Evolutionary conservation across 2,329 filamentous ascomycete genomes (phyloP).

Genomic region (Lizonia empirigonia): DNA sequence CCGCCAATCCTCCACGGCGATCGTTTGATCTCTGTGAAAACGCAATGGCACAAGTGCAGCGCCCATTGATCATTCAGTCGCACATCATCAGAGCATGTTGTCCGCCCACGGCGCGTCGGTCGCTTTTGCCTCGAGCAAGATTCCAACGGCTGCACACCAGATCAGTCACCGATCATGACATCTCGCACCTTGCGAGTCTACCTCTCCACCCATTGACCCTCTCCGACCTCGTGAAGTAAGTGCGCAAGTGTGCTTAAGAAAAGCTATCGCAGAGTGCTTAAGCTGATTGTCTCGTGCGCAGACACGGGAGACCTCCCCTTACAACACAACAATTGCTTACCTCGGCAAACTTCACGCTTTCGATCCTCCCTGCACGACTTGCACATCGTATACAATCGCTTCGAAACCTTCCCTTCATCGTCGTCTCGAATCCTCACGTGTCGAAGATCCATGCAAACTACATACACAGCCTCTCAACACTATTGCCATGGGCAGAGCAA

Average conservation of each 20-base stretch:
- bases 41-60: constrained; percentile 40
- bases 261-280: not conserved
- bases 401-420: constrained; percentile 93
- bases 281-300: constrained; percentile 38
- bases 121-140: constrained; percentile 24
- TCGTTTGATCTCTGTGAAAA: not conserved
- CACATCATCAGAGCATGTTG: constrained; percentile 44
- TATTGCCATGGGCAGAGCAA: constrained; percentile 80
- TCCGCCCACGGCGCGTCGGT: constrained; percentile 28
- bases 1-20: not conserved
- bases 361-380: constrained; percentile 86
- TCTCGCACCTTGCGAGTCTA: constrained; percentile 76
- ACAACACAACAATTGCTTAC: constrained; percentile 79
- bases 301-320: constrained; percentile 82
- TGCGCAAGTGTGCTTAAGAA: too few relatives aligned
- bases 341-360: constrained; percentile 95
- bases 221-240: constrained; percentile 84
- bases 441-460: constrained; percentile 96
- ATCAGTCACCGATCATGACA: constrained; percentile 70
- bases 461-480: constrained; percentile 85
- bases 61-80: constrained; percentile 46
- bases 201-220: constrained; percentile 82
- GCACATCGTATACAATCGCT: constrained; percentile 93
- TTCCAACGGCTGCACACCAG: constrained; percentile 44
- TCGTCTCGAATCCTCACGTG: constrained; percentile 96